Percentiles rank a stretch among this genome's conserved stretches.
Evolutionary conservation across 352 stramenopile species (phyloP).

Genomic region (Globisporangium cederbergense): DNA sequence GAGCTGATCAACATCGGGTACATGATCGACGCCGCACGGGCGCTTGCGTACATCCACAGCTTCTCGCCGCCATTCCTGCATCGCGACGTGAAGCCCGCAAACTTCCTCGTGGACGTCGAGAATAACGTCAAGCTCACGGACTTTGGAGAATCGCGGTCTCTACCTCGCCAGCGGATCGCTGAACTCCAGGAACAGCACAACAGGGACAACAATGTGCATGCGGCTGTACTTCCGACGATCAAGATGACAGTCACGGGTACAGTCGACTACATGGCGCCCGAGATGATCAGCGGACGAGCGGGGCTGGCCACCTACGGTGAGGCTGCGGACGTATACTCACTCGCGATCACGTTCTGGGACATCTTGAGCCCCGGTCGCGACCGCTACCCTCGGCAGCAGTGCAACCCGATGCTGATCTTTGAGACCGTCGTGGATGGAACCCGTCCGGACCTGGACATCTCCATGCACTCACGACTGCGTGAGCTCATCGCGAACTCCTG

Average conservation of each 20-base stretch:
- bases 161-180: slow-evolving; percentile 21
- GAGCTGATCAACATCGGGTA: slow-evolving; percentile 47
- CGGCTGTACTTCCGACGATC: slow-evolving; percentile 10
- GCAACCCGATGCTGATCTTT: slow-evolving; percentile 53
- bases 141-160: slow-evolving; percentile 59
- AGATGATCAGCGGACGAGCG: slow-evolving; percentile 52
- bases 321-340: slow-evolving; percentile 65
- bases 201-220: background rate
- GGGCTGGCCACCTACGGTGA: slow-evolving; percentile 54
- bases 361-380: slow-evolving; percentile 46
- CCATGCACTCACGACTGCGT: slow-evolving; percentile 39
- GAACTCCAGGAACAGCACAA: background rate
- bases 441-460: slow-evolving; percentile 38
- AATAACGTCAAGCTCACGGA: slow-evolving; percentile 64
- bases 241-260: slow-evolving; percentile 72
- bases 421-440: slow-evolving; percentile 41
- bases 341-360: slow-evolving; percentile 67
- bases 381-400: slow-evolving; percentile 37
- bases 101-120: slow-evolving; percentile 55
- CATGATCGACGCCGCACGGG: slow-evolving; percentile 60
- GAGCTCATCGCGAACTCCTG: slow-evolving; percentile 57
- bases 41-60: slow-evolving; percentile 62
- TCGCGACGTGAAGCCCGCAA: slow-evolving; percentile 61
- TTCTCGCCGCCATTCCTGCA: slow-evolving; percentile 62
- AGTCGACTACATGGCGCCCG: slow-evolving; percentile 71